phyloP scores from a whole-genome alignment of 2,329 filamentous ascomycete genomes.

The Sporothrix luriei region DNA sequence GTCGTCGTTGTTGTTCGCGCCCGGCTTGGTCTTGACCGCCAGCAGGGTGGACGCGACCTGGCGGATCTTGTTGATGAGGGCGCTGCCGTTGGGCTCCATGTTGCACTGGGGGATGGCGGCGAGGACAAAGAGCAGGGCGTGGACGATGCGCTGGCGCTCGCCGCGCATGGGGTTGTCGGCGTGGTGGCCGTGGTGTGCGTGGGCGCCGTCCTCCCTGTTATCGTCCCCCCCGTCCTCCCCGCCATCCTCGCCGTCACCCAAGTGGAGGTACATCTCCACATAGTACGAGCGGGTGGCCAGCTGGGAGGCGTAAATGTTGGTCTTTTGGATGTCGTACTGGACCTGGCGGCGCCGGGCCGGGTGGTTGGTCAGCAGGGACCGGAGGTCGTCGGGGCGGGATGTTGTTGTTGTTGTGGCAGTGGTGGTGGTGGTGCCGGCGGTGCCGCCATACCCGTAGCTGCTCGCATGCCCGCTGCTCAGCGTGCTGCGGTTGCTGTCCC shows the following conservation, averaged over 20 bases:
- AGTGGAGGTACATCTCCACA: conserved; percentile 81
- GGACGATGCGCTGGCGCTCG: conserved; percentile 80
- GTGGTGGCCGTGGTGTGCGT: conserved; percentile 45
- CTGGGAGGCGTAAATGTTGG: conserved; percentile 83
- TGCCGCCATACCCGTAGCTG: conserved; percentile 40
- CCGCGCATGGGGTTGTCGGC: conserved; percentile 64
- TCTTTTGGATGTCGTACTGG: conserved; percentile 88
- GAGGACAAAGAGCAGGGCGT: conserved; percentile 74
- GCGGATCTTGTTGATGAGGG: conserved; percentile 78
- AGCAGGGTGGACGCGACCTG: conserved; percentile 81
- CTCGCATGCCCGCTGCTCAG: not conserved
- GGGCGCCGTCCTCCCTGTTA: conserved; percentile 57
- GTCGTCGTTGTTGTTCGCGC: not conserved
- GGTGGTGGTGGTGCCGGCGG: not conserved
- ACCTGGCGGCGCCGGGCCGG: conserved; percentile 58
- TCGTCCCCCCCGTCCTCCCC: too few species aligned
- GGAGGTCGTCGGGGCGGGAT: conserved; percentile 54
- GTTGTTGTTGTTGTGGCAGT: conserved; percentile 33
- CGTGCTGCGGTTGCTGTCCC: not conserved
- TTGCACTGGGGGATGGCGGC: conserved; percentile 79
- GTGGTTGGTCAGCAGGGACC: conserved; percentile 53
- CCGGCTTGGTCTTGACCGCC: not conserved
- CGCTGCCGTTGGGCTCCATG: conserved; percentile 72
- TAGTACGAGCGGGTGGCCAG: conserved; percentile 80
- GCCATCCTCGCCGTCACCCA: conserved; percentile 68